Percentiles rank a stretch among this genome's conserved stretches.
Conservation (phyloP, 345 rosid species). For the Pelargonium nanum region DNA sequence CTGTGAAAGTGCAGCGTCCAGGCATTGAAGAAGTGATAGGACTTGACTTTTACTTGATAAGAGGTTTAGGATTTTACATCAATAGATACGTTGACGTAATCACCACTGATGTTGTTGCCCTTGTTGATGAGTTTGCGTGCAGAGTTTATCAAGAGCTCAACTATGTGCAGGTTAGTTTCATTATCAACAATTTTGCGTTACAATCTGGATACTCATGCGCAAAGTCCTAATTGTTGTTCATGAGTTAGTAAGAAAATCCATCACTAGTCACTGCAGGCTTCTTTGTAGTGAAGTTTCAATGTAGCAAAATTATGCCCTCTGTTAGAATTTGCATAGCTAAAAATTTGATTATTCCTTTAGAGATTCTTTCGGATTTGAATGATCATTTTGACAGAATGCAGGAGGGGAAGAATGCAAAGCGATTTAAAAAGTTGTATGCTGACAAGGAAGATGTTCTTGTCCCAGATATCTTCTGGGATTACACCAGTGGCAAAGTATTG, state of each 20-base stretch:
- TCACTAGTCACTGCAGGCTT: too few species aligned
- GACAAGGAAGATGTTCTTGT: slow-evolving; percentile 87
- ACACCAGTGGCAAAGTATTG: slow-evolving; percentile 77
- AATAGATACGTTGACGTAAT: slow-evolving; percentile 70
- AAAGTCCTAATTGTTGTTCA: background rate
- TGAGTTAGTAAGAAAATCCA: too few species aligned
- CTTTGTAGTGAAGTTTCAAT: background rate
- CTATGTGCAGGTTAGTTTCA: slow-evolving; percentile 68
- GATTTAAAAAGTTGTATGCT: slow-evolving; percentile 86
- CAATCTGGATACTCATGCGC: background rate
- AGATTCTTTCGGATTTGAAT: slow-evolving; percentile 29
- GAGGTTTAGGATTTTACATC: slow-evolving; percentile 65
- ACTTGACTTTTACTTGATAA: slow-evolving; percentile 75
- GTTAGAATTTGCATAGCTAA: background rate
- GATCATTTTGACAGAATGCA: slow-evolving; percentile 61
- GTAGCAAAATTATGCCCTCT: background rate
- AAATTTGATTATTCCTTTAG: slow-evolving; percentile 5
- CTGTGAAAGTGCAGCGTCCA: slow-evolving; percentile 94
- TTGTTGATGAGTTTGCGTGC: slow-evolving; percentile 81
- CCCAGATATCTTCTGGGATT: slow-evolving; percentile 97
- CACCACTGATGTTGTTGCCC: slow-evolving; percentile 73
- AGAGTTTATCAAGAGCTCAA: slow-evolving; percentile 94
- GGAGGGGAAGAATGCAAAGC: slow-evolving; percentile 94
- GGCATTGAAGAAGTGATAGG: slow-evolving; percentile 86
- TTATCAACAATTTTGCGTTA: slow-evolving; percentile 3